Base-by-base conservation (phyloP, 2,329 filamentous ascomycete genomes). In the Apiospora kogelbergensis region DNA sequence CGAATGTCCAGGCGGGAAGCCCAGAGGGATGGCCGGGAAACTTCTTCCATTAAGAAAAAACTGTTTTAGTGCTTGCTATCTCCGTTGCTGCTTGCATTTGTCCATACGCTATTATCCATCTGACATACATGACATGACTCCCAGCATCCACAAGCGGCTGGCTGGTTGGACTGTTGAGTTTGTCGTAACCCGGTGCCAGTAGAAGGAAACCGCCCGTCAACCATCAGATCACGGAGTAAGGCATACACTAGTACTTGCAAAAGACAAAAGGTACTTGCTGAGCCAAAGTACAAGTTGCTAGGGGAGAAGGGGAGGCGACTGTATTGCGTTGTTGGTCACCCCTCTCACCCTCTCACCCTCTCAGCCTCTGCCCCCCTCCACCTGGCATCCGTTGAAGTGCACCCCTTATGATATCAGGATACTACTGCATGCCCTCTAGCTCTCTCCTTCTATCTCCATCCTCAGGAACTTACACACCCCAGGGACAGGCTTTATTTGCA, bases 81-180 rank as follows among this genome's bases (percentile, higher is more conserved):
- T 60, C 26, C 15, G 26, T 33, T 57, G 26, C 48, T 57, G 48
- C 48, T 57, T 57, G 48, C 48, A 26, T 26, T 57, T 57, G 48
- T 26, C 24, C 15, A 9, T 57, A 26, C 48, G 48, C 53, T 60
- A 60, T 26, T n/a, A 37, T 60, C 53, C 33, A 37, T 60, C 30
- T 60, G 30, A 37, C 53, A 60, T 60, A 60, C 53, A 37, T 60
- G 48, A 60, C 53, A 60, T 60, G 53, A 60, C 53, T 60, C 53
- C 53, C 30, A 37, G 30, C 53, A 22, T 20, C 46, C 46, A 30
- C 24, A 53, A 17, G 46, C 30, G 44, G 20, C n/a, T 46, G 44
- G 44, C 24, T 53, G 46, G 46, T 53, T 53, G 24, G 13, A 5
- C 24, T 30, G 26, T 7, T 15, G 30, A 7, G 48, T 57, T 33